A percentile compares a stretch with the other conserved stretches of the same genome.
Conservation (phyloP, 1,284 basidiomycete species). For the Pseudozyma tsukubaensis region DNA sequence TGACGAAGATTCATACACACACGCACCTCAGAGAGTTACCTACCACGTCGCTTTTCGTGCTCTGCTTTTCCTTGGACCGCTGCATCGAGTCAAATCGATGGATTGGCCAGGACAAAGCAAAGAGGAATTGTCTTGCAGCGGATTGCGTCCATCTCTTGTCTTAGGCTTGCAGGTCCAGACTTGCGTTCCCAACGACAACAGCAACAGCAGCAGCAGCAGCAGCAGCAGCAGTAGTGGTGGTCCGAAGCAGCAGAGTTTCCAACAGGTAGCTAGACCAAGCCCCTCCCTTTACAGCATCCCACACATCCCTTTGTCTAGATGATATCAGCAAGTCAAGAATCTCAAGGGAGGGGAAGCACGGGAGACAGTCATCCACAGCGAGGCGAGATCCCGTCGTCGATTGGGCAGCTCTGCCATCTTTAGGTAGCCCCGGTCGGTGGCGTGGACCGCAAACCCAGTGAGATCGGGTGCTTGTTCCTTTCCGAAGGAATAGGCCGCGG, state of each 20-base stretch:
- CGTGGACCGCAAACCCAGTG: slow-evolving; percentile 51
- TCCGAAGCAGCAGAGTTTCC: slow-evolving; percentile 21
- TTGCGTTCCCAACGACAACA: not conserved
- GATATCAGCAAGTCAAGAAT: slow-evolving; percentile 6
- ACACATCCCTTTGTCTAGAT: slow-evolving; percentile 28
- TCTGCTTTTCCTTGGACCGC: slow-evolving; percentile 8
- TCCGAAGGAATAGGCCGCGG: slow-evolving; percentile 15
- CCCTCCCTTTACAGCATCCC: slow-evolving; percentile 11
- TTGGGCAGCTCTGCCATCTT: slow-evolving; percentile 33
- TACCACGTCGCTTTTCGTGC: slow-evolving; percentile 16
- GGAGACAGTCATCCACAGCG: slow-evolving; percentile 46
- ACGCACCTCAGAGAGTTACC: slow-evolving; percentile 38
- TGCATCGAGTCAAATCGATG: slow-evolving; percentile 32
- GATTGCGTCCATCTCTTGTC: slow-evolving; percentile 12
- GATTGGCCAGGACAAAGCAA: slow-evolving; percentile 13
- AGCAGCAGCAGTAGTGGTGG: not conserved
- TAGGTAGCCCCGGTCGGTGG: slow-evolving; percentile 33
- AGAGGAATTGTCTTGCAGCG: slow-evolving; percentile 22
- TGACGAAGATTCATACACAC: slow-evolving; percentile 26
- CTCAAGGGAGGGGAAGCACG: slow-evolving; percentile 26
- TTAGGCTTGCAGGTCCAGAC: not conserved
- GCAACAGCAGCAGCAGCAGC: slow-evolving; percentile 20
- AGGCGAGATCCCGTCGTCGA: slow-evolving; percentile 54
- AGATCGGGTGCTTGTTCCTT: slow-evolving; percentile 25
- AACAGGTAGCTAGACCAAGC: slow-evolving; percentile 31